These are phyloP conservation scores for Bruguiera sexangula DNA, from an alignment of 345 rosid genomes.

Conservation along the genomic window DNA sequence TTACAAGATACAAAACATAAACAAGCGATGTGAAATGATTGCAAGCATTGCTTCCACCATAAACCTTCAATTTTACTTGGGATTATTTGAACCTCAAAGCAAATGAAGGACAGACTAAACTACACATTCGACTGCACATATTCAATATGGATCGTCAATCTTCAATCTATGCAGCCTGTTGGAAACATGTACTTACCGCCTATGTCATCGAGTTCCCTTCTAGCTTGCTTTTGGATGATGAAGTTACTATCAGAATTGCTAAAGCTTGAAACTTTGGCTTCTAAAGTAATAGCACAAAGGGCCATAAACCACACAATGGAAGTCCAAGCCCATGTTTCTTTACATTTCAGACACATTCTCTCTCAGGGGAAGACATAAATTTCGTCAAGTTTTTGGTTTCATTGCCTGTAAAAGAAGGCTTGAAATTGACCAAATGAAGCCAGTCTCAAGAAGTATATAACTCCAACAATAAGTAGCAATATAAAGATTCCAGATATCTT, in stretches of 20 bases:
- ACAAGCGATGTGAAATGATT: background rate
- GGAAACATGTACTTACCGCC: constrained; percentile 10
- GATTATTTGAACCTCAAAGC: background rate
- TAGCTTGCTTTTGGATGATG: background rate
- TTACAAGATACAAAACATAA: background rate
- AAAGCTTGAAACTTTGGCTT: background rate
- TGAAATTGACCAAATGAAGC: background rate
- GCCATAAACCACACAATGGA: background rate
- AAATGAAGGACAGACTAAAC: background rate
- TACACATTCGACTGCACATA: no score
- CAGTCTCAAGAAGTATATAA: background rate
- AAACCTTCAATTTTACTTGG: background rate
- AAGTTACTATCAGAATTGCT: background rate
- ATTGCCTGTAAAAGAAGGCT: background rate
- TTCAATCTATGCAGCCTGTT: no score
- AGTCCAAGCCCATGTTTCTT: background rate
- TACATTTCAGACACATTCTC: background rate
- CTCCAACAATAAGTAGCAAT: background rate
- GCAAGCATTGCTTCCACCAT: background rate
- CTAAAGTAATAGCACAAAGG: background rate
- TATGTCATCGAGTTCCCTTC: constrained; percentile 24
- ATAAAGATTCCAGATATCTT: background rate
- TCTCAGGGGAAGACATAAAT: background rate
- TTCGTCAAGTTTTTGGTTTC: background rate
- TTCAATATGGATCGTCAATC: no score